These are phyloP conservation scores for Salvia hispanica DNA, from an alignment of 257 asterid genomes.

Conservation along the genomic window DNA sequence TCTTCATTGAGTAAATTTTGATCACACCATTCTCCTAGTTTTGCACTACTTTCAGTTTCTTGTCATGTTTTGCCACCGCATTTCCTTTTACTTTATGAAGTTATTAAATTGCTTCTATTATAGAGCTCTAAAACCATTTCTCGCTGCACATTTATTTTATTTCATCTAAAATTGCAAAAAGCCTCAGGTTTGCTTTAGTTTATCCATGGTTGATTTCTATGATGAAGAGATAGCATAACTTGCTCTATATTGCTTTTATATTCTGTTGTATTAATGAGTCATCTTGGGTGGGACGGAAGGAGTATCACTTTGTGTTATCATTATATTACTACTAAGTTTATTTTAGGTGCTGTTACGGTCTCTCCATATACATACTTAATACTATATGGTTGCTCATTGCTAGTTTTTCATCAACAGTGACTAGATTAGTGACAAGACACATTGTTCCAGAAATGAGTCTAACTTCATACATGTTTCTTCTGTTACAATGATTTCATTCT, in stretches of 20 bases:
- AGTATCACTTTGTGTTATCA: slow-evolving; percentile 7
- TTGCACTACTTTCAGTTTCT: neutral
- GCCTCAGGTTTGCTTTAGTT: neutral
- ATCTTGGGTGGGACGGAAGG: too few relatives aligned
- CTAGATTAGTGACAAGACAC: slow-evolving; percentile 2
- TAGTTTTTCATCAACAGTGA: neutral
- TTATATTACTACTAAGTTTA: neutral
- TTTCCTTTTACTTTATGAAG: neutral
- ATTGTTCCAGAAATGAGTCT: slow-evolving; percentile 15
- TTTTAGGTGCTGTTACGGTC: slow-evolving; percentile 2
- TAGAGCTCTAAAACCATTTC: neutral
- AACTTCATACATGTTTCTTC: slow-evolving; percentile 3
- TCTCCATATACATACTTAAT: neutral
- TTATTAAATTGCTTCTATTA: neutral
- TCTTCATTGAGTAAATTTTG: neutral
- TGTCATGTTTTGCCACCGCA: neutral
- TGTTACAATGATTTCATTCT: slow-evolving; percentile 27
- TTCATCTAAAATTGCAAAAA: neutral
- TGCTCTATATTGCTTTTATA: slow-evolving; percentile 3
- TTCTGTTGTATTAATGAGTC: slow-evolving; percentile 2
- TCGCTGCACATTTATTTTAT: neutral
- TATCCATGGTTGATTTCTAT: neutral
- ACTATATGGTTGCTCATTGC: neutral
- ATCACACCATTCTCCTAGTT: neutral
- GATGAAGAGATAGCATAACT: slow-evolving; percentile 13